Base-by-base conservation (phyloP, 345 rosid species). In the Populus deltoides region DNA sequence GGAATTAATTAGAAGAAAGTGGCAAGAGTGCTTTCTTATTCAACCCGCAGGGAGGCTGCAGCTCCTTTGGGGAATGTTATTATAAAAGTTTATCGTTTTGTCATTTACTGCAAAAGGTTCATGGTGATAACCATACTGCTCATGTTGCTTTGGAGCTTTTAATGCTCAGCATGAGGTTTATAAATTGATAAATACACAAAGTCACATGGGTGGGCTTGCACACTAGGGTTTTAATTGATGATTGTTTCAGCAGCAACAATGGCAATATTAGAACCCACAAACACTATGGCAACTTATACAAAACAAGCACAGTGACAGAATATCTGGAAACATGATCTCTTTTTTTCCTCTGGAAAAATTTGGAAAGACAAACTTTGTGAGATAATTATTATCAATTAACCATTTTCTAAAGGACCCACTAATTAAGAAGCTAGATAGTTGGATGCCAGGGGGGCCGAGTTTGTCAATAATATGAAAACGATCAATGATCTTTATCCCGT, bases 21-120 rank as follows among this genome's bases (percentile, higher is more conserved):
- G 31, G 66, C n/a, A 8, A 68, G 27, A 69, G 74, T 78, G 86
- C 74, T 70, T 81, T 77, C 61, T 79, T 35, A 72, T 57, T 80
- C 78, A 81, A 86, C 75, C 81, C 81, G 85, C 62, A 78, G 35
- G 76, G 62, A 83, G 77, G 77, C 57, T 70, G 63, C n/a, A n/a
- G n/a, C 74, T 80, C 15, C 66, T 62, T 39, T 36, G 9, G 6
- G 70, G 29, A 39, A 24, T 13, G 65, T 38, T 55, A 63, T 41
- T 31, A 66, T 31, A 0, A 74, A 73, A 85, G 79, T n/a, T 70
- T 18, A 70, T 71, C 11, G 79, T 17, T 71, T 78, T 81, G 83
- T 78, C 82, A 71, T 81, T 76, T 79, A 66, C 38, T 43, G 24
- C 38, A 75, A 78, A 75, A 75, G 29, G 27, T 24, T 20, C 7